A percentile compares a stretch with the other conserved stretches of the same genome.
phyloP scores from a whole-genome alignment of 1,284 basidiomycete genomes.

The Caloboletus firmus region DNA sequence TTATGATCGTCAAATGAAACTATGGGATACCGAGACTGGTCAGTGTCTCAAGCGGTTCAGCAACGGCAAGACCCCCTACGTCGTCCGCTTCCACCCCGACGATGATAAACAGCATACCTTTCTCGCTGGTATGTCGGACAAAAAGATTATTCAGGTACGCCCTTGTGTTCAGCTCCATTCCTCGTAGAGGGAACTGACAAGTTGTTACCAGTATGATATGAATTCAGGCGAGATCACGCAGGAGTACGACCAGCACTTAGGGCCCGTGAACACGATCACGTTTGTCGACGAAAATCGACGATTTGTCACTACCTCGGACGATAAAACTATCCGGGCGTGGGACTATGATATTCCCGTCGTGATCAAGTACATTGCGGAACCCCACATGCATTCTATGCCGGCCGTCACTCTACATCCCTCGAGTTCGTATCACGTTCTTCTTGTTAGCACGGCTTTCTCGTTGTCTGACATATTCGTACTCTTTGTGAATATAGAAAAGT shows the following conservation, averaged over 20 bases:
- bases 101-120: constrained; percentile 96
- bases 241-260: constrained; percentile 98
- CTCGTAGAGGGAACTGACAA: constrained; percentile 7
- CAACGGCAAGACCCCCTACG: constrained; percentile 96
- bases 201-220: constrained; percentile 79
- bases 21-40: constrained; percentile 99
- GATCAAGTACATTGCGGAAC: constrained; percentile 99
- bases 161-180: constrained; percentile 5
- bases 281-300: constrained; percentile 97
- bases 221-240: constrained; percentile 92
- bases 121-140: constrained; percentile 98
- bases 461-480: not conserved
- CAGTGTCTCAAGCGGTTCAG: constrained; percentile 94
- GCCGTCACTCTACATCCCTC: constrained; percentile 93
- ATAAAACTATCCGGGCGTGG: constrained; percentile 99
- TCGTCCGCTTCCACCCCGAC: constrained; percentile 94
- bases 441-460: not conserved
- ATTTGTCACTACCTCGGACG: constrained; percentile 98
- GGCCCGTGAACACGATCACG: constrained; percentile 97
- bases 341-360: constrained; percentile 98
- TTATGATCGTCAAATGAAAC: constrained; percentile 96
- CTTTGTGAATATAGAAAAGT: constrained; percentile 67
- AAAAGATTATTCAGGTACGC: constrained; percentile 93
- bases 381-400: constrained; percentile 99
- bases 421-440: constrained; percentile 55